These are phyloP conservation scores for Ascochyta clinopodiicola DNA, from an alignment of 2,329 filamentous ascomycete species.

Conservation along the genomic window DNA sequence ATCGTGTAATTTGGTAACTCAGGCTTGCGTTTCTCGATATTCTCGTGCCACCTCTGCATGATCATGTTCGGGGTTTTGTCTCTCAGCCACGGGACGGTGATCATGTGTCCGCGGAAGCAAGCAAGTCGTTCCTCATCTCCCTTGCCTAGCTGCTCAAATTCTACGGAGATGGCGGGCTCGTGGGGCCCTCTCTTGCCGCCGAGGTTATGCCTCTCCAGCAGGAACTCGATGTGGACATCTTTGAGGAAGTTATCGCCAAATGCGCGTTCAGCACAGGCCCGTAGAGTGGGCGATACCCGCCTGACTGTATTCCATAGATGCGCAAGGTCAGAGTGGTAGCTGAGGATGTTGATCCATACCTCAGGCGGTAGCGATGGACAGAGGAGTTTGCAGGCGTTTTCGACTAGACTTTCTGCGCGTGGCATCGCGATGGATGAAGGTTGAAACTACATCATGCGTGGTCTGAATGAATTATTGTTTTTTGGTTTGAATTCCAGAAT, in stretches of 20 bases:
- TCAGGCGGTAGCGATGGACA: constrained; percentile 42
- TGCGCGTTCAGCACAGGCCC: constrained; percentile 39
- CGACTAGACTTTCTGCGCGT: neutral
- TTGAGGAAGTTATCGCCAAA: constrained; percentile 34
- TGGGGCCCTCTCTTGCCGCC: constrained; percentile 33
- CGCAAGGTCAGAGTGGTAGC: constrained; percentile 35
- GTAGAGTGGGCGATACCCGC: constrained; percentile 33
- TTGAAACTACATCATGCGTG: constrained; percentile 4
- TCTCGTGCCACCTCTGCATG: constrained; percentile 39
- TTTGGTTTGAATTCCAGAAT: no score
- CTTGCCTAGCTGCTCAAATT: constrained; percentile 27
- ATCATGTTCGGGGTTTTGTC: constrained; percentile 6
- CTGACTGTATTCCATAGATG: constrained; percentile 44
- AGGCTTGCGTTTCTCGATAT: constrained; percentile 27
- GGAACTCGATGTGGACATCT: constrained; percentile 34
- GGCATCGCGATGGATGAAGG: constrained; percentile 1
- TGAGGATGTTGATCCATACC: constrained; percentile 45
- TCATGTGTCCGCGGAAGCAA: constrained; percentile 22
- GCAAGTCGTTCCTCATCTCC: constrained; percentile 19
- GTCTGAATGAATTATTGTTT: neutral
- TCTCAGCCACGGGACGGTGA: neutral
- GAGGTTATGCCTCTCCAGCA: constrained; percentile 43
- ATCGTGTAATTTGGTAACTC: constrained; percentile 45
- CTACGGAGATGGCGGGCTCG: constrained; percentile 33
- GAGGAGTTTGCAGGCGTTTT: constrained; percentile 1